Evolutionary conservation across 1,284 basidiomycete genomes (phyloP).

Genomic region (Phellinidium pouzarii): DNA sequence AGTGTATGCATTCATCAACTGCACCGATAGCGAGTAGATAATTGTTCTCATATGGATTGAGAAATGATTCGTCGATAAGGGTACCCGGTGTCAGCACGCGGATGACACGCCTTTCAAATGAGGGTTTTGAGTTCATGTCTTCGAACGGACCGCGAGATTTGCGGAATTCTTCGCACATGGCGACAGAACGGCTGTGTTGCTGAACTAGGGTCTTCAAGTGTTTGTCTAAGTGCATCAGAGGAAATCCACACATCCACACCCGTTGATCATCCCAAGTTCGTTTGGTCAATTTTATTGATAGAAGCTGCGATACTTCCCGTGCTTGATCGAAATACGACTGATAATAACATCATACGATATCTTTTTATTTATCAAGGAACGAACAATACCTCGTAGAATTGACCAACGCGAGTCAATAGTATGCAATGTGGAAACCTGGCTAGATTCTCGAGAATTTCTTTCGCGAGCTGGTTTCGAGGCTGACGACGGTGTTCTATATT

Average conservation of each 20-base stretch:
- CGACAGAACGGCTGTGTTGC: conserved; percentile 76
- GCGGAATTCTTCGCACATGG: conserved; percentile 87
- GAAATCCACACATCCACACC: conserved; percentile 86
- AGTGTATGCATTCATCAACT: not conserved
- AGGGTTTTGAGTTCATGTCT: conserved; percentile 37
- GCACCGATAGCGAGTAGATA: conserved; percentile 69
- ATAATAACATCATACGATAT: not conserved
- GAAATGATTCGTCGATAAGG: conserved; percentile 82
- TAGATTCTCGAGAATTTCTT: conserved; percentile 66
- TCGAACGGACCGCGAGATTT: conserved; percentile 27
- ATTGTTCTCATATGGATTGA: conserved; percentile 81
- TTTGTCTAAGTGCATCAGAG: conserved; percentile 78
- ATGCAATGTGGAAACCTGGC: conserved; percentile 81
- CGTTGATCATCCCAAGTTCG: conserved; percentile 63
- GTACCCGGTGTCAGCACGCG: conserved; percentile 90
- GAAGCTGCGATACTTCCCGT: conserved; percentile 62
- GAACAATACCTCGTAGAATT: conserved; percentile 81
- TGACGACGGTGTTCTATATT: conserved; percentile 9
- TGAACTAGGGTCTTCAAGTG: conserved; percentile 83
- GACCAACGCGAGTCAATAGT: conserved; percentile 84
- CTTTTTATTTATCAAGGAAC: not conserved
- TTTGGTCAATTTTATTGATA: conserved; percentile 77
- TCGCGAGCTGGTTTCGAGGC: conserved; percentile 54
- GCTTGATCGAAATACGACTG: conserved; percentile 95
- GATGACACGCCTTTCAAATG: conserved; percentile 72